Base-by-base conservation (phyloP, 1,284 basidiomycete species). In the Rhodotorula sp. region DNA sequence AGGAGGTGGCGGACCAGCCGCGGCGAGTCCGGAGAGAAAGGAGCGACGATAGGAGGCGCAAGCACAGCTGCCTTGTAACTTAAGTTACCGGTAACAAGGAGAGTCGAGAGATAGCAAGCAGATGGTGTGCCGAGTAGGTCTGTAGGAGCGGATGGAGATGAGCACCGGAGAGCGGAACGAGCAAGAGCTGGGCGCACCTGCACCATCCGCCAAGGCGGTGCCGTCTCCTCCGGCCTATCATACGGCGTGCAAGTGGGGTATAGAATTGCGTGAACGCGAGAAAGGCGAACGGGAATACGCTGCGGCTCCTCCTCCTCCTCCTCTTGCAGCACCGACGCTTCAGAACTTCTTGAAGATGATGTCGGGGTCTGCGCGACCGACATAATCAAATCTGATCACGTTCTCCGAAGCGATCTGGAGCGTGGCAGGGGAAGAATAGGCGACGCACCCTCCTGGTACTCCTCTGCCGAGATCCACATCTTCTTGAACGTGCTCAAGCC, bases 401-500 rank as follows among this genome's bases (percentile, higher is more conserved):
- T 15, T 32, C 13, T 6, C 2, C 29, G 48, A 6, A 50, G 1
- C 25, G 12, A 27, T 2, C 22, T 1, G 25, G 1, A 22, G 21
- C 4, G 22, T n/a, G n/a, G n/a, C n/a, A n/a, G n/a, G n/a, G n/a
- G n/a, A n/a, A n/a, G n/a, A n/a, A n/a, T n/a, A n/a, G 22, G 29
- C 0, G 34, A 69, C 39, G 12, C 68, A 76, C 78, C 97, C 82
- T 99, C 97, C 82, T 96, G 93, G 81, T 98, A 99, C 83, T 99
- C 97, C 81, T 99, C 97, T 55, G 96, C 95, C 55, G 94, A 97
- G 60, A 99, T 93, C 94, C 80, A 71, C 50, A 92, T 95, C 90
- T 97, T 97, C 84, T 95, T 98, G 85, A 99, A 99, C 32, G 97
- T 97, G 78, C 89, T 95, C 71, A 99, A 83, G 53, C 73, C 71